Evolutionary conservation across 2,329 filamentous ascomycete species (phyloP).

Genomic region (Graphiopsis chlorocephala): DNA sequence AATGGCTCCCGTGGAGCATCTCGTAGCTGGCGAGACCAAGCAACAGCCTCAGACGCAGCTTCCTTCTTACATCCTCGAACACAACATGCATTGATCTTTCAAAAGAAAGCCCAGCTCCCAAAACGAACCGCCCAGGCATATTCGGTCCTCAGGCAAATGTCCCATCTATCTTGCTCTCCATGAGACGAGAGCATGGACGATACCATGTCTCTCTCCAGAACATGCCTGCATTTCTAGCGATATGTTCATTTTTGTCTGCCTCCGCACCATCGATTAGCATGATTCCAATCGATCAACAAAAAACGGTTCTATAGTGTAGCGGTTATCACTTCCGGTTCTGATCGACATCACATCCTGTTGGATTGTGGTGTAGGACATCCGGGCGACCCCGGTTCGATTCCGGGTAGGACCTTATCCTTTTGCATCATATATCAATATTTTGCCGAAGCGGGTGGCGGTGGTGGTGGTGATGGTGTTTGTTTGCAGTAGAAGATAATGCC

Average conservation of each 20-base stretch:
- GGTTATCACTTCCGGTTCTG: background rate
- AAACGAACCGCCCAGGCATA: no score
- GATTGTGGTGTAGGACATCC: no score
- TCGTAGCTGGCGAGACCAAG: background rate
- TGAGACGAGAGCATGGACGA: background rate
- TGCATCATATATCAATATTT: no score
- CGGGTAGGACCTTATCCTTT: no score
- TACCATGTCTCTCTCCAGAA: background rate
- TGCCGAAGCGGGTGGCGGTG: no score
- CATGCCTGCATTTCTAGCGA: background rate
- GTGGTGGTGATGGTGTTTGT: no score
- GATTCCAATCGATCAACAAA: background rate
- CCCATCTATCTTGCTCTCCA: background rate
- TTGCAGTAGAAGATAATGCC: no score
- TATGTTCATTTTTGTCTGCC: background rate
- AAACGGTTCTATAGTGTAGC: background rate
- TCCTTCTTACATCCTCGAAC: background rate
- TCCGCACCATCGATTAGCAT: background rate
- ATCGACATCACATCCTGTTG: no score
- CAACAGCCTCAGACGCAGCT: background rate
- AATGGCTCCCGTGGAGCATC: background rate
- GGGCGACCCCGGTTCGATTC: no score
- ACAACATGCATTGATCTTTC: no score
- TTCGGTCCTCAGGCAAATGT: no score
- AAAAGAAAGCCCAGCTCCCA: no score